A percentile compares a stretch with the other conserved stretches of the same genome.
phyloP scores from a whole-genome alignment of 192 early-diverging fungal species.

The Thoreauomyces humboldtii region DNA sequence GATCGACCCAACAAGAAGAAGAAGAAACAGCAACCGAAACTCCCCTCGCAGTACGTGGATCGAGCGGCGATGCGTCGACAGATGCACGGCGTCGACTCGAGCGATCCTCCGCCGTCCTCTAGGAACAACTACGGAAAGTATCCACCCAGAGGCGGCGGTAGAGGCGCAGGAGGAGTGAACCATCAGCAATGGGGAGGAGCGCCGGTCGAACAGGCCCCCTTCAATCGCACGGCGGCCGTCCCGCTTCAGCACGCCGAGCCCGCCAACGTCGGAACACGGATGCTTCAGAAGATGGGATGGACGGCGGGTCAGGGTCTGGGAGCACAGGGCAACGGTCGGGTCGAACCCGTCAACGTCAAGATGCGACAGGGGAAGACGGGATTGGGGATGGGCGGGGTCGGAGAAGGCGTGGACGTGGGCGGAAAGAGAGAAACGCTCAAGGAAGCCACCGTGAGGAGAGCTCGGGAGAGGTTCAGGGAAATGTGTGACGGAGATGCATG shows the following conservation, averaged over 20 bases:
- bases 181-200: background rate
- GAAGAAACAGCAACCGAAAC: background rate
- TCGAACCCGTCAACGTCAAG: conserved; percentile 24
- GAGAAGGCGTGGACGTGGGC: background rate
- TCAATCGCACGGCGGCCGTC: background rate
- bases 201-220: too few species aligned
- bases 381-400: conserved; percentile 1
- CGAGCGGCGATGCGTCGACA: conserved; percentile 26
- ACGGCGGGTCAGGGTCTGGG: conserved; percentile 33
- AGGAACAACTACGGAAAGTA: too few species aligned
- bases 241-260: conserved; percentile 2
- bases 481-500: background rate
- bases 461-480: conserved; percentile 19
- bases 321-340: conserved; percentile 16
- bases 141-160: background rate
- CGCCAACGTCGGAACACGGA: conserved; percentile 18
- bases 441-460: conserved; percentile 20
- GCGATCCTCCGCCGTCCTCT: background rate
- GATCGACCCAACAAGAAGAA: background rate
- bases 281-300: conserved; percentile 40
- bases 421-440: conserved; percentile 22
- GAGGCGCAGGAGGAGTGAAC: background rate
- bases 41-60: conserved; percentile 12
- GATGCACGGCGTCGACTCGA: conserved; percentile 18
- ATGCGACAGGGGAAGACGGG: conserved; percentile 12